Conservation (phyloP, 2,329 filamentous ascomycete genomes). For the Botrytis byssoidea region DNA sequence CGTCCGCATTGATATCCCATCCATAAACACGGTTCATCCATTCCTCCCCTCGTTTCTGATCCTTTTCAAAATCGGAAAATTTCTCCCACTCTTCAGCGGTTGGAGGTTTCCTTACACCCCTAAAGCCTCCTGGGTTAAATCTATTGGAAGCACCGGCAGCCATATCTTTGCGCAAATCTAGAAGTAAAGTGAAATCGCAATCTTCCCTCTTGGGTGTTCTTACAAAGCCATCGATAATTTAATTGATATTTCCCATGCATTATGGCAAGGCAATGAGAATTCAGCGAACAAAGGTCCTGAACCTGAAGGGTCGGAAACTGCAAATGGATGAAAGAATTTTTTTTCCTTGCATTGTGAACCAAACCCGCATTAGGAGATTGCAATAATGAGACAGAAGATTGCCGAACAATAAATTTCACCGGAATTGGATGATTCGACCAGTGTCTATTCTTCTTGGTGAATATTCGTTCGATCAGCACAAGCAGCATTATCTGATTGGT, state of each 20-base stretch:
- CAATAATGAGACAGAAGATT: background rate
- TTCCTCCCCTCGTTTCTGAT: background rate
- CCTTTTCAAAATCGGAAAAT: background rate
- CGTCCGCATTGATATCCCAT: background rate
- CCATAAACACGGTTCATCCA: background rate
- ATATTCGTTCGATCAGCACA: background rate
- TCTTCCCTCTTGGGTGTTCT: background rate
- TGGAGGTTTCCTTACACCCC: background rate
- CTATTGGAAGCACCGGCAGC: background rate
- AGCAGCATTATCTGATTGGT: background rate
- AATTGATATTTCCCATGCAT: background rate
- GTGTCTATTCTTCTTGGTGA: background rate
- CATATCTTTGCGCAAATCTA: background rate
- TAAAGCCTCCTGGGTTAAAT: background rate
- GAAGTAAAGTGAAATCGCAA: background rate
- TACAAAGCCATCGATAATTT: background rate
- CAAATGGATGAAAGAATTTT: background rate
- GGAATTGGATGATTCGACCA: background rate
- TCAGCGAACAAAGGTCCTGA: background rate
- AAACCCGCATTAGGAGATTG: background rate
- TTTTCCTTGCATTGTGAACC: background rate
- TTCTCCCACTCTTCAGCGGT: background rate
- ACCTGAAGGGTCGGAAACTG: too few species aligned
- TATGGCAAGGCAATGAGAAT: background rate
- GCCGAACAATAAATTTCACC: background rate